phyloP scores from a whole-genome alignment of 495 filamentous ascomycete genomes.

The Neurospora sp. region DNA sequence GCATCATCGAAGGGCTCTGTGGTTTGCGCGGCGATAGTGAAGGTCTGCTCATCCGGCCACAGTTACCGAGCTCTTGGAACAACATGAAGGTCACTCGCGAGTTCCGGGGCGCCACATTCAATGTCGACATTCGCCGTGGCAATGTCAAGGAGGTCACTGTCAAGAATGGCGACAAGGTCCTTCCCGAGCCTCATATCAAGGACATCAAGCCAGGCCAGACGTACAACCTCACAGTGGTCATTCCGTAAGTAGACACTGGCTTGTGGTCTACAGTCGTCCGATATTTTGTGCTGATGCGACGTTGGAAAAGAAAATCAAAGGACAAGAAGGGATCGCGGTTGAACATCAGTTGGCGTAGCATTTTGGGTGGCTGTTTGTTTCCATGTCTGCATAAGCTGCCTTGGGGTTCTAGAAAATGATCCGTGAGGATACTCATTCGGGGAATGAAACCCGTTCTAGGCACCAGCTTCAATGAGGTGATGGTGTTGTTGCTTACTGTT shows the following conservation, averaged over 20 bases:
- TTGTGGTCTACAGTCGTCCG: neutral
- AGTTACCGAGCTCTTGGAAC: slow-evolving; percentile 40
- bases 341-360: neutral
- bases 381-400: neutral
- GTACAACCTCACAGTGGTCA: slow-evolving; percentile 31
- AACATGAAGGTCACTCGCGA: slow-evolving; percentile 36
- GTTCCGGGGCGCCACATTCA: slow-evolving; percentile 43
- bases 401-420: neutral
- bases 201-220: slow-evolving; percentile 28
- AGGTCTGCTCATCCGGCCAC: slow-evolving; percentile 36
- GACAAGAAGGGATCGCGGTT: neutral
- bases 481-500: neutral
- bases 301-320: neutral
- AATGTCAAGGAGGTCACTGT: slow-evolving; percentile 35
- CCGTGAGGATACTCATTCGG: neutral
- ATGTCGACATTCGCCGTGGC: slow-evolving; percentile 33
- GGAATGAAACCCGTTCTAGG: neutral
- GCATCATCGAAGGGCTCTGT: slow-evolving; percentile 44
- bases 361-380: neutral
- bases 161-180: slow-evolving; percentile 18
- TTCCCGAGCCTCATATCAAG: slow-evolving; percentile 30
- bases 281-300: neutral
- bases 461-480: neutral
- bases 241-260: slow-evolving; percentile 16
- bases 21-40: slow-evolving; percentile 39